phyloP scores from a whole-genome alignment of 345 rosid species.

The Draba incana region DNA sequence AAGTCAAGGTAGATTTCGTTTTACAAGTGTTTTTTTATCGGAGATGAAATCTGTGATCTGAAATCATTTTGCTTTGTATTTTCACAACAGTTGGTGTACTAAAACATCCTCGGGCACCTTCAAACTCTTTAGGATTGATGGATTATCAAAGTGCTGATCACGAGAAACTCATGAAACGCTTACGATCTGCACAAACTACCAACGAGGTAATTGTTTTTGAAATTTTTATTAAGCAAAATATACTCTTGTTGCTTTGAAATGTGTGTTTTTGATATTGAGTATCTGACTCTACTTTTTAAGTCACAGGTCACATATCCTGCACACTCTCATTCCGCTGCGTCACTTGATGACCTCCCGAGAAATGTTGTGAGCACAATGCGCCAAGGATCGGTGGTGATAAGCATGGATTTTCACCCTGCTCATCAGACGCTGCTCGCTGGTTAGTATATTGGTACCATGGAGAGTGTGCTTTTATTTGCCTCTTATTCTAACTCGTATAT shows the following conservation, averaged over 20 bases:
- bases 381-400: slow-evolving; percentile 76
- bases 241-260: slow-evolving; percentile 3
- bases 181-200: slow-evolving; percentile 76
- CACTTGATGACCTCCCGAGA: slow-evolving; percentile 89
- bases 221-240: neutral
- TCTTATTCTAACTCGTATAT: slow-evolving; percentile 18
- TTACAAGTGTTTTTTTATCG: neutral
- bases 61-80: slow-evolving; percentile 16
- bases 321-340: slow-evolving; percentile 61
- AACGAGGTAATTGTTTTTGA: slow-evolving; percentile 35
- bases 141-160: slow-evolving; percentile 87
- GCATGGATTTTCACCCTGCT: slow-evolving; percentile 97
- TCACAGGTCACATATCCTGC: slow-evolving; percentile 64
- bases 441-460: slow-evolving; percentile 43
- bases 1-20: slow-evolving; percentile 38
- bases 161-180: slow-evolving; percentile 82
- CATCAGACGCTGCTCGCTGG: slow-evolving; percentile 82
- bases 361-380: slow-evolving; percentile 73
- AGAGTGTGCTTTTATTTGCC: slow-evolving; percentile 19
- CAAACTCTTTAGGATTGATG: slow-evolving; percentile 62
- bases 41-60: slow-evolving; percentile 12
- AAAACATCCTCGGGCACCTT: slow-evolving; percentile 78
- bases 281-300: slow-evolving; percentile 22
- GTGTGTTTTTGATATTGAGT: slow-evolving; percentile 23
- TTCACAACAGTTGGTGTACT: slow-evolving; percentile 52